Evolutionary conservation across 2,329 filamentous ascomycete species (phyloP).

Genomic region (Ceratocystis cacaofunesta): DNA sequence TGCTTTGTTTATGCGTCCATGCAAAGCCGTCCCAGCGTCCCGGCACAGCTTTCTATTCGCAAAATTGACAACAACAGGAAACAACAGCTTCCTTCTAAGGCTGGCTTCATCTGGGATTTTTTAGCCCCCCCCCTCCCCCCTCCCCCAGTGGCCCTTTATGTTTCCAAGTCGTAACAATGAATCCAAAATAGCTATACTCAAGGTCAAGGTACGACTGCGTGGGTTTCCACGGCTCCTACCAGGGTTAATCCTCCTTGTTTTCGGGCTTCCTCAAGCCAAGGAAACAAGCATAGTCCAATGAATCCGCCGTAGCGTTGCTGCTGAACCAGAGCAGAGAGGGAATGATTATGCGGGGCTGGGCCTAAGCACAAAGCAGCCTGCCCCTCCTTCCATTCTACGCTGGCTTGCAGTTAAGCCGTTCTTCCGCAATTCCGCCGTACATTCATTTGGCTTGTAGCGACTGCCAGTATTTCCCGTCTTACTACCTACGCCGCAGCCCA

Average conservation of each 20-base stretch:
- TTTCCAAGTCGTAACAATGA: background rate
- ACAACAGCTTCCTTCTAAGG: background rate
- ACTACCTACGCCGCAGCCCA: background rate
- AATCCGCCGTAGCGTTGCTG: background rate
- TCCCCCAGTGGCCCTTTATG: background rate
- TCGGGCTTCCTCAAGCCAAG: background rate
- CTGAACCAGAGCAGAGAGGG: background rate
- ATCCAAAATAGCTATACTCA: background rate
- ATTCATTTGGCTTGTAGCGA: background rate
- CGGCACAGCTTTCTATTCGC: background rate
- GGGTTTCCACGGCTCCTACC: background rate
- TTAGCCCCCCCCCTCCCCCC: background rate
- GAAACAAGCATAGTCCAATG: background rate
- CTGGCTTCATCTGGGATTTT: background rate
- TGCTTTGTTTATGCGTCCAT: background rate
- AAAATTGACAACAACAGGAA: background rate
- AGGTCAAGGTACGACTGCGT: too few species aligned
- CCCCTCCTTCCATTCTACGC: background rate
- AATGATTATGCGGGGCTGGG: constrained; percentile 1
- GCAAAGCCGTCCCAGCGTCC: background rate
- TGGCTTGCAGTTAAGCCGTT: background rate
- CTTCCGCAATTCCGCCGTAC: background rate
- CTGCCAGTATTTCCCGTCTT: background rate
- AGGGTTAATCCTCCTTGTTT: background rate
- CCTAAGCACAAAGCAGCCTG: background rate